Conservation (phyloP, 2,329 filamentous ascomycete species). For the Colletotrichum musae region DNA sequence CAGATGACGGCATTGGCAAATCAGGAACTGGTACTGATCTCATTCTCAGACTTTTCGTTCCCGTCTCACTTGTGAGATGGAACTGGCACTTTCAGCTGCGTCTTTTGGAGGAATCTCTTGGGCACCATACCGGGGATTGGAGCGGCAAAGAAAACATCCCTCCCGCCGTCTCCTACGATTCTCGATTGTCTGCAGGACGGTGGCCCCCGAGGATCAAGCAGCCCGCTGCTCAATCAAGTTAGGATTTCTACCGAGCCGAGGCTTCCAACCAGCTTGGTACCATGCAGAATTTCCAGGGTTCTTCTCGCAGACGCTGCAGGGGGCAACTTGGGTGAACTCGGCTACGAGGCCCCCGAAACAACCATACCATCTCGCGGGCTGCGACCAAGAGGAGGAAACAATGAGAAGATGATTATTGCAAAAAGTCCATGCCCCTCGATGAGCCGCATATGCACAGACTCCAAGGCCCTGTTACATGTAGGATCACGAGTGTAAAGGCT, state of each 20-base stretch:
- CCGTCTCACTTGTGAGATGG: neutral
- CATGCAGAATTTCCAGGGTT: conserved; percentile 15
- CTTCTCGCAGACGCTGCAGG: neutral
- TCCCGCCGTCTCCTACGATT: conserved; percentile 1
- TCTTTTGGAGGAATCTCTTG: no score
- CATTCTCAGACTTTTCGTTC: neutral
- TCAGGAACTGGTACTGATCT: neutral
- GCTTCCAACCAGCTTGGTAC: no score
- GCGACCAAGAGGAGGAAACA: neutral
- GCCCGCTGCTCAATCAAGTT: neutral
- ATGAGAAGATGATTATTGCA: neutral
- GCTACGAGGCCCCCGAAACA: neutral
- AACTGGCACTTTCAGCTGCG: no score
- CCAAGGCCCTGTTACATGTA: conserved; percentile 1
- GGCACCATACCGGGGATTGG: conserved; percentile 4
- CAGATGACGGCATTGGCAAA: neutral
- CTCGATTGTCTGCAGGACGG: conserved; percentile 5
- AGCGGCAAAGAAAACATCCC: conserved; percentile 23
- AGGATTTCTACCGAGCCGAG: neutral
- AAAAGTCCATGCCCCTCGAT: neutral
- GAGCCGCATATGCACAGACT: conserved; percentile 22
- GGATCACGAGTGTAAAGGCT: neutral
- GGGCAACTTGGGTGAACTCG: neutral
- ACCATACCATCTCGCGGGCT: neutral
- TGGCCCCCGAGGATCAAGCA: neutral